Conservation (phyloP, 768 basidiomycete species). For the Serendipita sp. region DNA sequence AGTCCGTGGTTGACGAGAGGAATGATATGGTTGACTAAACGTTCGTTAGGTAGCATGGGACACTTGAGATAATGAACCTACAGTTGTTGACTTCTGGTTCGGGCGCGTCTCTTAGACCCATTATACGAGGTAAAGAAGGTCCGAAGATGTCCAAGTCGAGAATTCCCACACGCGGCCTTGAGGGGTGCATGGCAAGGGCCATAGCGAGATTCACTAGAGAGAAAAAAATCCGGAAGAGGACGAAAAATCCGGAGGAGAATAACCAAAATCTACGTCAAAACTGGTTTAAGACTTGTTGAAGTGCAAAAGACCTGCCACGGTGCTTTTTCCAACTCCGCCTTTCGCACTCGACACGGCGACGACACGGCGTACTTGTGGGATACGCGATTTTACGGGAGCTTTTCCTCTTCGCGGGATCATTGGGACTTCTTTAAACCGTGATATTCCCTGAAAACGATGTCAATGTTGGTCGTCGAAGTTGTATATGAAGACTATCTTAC, state of each 20-base stretch:
- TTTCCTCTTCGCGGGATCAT: background rate
- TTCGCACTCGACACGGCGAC: constrained; percentile 83
- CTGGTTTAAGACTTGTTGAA: background rate
- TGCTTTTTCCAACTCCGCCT: constrained; percentile 93
- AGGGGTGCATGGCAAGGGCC: constrained; percentile 36
- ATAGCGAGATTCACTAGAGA: constrained; percentile 63
- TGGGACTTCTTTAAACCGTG: background rate
- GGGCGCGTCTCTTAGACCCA: constrained; percentile 64
- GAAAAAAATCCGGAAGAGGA: constrained; percentile 4
- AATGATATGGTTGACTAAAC: constrained; percentile 52
- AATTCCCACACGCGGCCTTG: constrained; percentile 53
- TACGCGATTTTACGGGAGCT: constrained; percentile 19
- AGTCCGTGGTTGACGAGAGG: constrained; percentile 80
- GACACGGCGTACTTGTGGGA: constrained; percentile 55
- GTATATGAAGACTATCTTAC: no score
- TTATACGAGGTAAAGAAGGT: constrained; percentile 80
- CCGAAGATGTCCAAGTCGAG: constrained; percentile 94
- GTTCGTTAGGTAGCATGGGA: background rate
- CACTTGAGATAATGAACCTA: constrained; percentile 20
- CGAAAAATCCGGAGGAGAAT: constrained; percentile 3
- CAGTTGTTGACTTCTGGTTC: constrained; percentile 64
- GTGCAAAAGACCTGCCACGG: constrained; percentile 53
- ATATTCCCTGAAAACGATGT: no score
- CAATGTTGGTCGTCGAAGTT: no score
- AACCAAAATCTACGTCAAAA: background rate